A percentile compares a stretch with the other conserved stretches of the same genome.
phyloP scores from a whole-genome alignment of 1,284 basidiomycete species.

The Cerioporus squamosus region DNA sequence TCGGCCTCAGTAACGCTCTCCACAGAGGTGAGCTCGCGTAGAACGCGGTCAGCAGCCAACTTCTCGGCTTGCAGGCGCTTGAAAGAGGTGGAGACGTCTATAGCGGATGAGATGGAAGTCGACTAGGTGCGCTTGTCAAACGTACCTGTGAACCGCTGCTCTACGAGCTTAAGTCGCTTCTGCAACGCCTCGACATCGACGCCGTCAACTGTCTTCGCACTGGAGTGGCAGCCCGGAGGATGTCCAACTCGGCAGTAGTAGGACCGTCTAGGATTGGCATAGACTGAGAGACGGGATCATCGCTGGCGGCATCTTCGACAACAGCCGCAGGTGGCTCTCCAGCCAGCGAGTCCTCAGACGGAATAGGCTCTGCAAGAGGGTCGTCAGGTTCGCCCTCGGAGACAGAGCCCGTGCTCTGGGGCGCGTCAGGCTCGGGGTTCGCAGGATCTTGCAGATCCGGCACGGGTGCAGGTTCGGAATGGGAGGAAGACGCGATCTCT shows the following conservation, averaged over 20 bases:
- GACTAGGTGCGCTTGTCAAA: neutral
- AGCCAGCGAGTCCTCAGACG: no score
- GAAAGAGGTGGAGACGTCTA: conserved; percentile 76
- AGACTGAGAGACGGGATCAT: neutral
- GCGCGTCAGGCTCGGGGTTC: no score
- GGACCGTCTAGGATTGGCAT: neutral
- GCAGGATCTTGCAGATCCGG: no score
- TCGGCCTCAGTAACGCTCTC: conserved; percentile 67
- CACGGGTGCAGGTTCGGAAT: no score
- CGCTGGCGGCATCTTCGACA: neutral
- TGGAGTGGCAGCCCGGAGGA: neutral
- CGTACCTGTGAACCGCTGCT: conserved; percentile 73
- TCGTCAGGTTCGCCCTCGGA: no score
- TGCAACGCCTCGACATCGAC: conserved; percentile 60
- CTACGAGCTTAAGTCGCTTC: conserved; percentile 66
- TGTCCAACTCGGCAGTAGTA: neutral
- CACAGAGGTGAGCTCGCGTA: conserved; percentile 78
- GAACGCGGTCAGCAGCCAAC: conserved; percentile 66
- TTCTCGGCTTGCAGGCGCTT: conserved; percentile 76
- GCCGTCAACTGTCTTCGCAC: conserved; percentile 20
- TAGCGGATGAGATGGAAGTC: no score
- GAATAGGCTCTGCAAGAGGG: no score
- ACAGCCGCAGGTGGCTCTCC: no score
- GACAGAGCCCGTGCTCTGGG: no score
- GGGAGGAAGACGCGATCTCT: no score